Evolutionary conservation across 140 eudicot species (phyloP), one percentile per base, ranked within the genome.

Genomic region (Stevia rebaudiana): DNA sequence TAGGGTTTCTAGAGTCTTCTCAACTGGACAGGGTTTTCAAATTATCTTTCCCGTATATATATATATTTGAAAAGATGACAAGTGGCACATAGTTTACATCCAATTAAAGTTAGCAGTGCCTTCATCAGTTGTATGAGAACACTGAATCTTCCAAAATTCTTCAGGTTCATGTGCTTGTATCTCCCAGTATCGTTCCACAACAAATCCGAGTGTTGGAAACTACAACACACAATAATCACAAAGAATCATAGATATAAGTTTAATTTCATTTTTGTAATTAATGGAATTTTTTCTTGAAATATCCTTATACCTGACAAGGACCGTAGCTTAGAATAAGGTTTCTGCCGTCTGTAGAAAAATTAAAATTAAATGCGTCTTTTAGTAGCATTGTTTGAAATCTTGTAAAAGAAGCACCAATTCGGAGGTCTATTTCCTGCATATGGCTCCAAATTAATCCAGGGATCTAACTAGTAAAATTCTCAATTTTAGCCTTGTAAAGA

Each of bases 161-260:
- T 87, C 96, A 37, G 95, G 92, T 86, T 87, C 95, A 63, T 91
- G 98, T 67, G 98, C 76, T 81, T 82, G 87, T 67, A 79, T 87
- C 70, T 91, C 96, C 98, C 98, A 87, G 69, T 82, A 91, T 24
- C 98, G 79, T 74, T 91, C 98, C 74, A 91, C 98, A 44, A 91
- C 80, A 79, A 87, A 91, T 35, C 98, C 98, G 46, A 91, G 80
- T 6, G 96, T 87, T 60, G 96, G 96, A 69, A 91, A 91, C 98
- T 91, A 79, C 65, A 65, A 71, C 48, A 40, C 35, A 61, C 30
- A 17, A 65, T 25, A 51, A 68, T 44, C 7, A 59, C 62, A 48
- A 12, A 5, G 11, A 53, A 53, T 53, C 19, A 12, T 4, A 21
- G 12, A 16, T 61, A 55, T n/a, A 52, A 31, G 61, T 56, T 35